Percentiles rank a stretch among this genome's conserved stretches.
These are phyloP conservation scores for Plasmopara muralis DNA, from an alignment of 352 stramenopile species.

Conservation along the genomic window DNA sequence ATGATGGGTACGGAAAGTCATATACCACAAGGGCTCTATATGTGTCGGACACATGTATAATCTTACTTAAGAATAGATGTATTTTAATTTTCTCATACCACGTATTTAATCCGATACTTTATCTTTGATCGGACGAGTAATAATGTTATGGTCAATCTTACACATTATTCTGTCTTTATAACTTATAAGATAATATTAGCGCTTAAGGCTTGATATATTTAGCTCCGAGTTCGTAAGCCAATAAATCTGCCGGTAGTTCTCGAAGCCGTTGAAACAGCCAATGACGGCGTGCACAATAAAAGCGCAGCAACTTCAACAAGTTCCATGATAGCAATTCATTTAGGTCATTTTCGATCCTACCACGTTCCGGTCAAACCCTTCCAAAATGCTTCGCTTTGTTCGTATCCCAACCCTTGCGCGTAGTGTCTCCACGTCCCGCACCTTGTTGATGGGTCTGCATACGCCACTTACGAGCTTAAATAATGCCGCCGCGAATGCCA, in stretches of 20 bases:
- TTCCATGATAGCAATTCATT: not conserved
- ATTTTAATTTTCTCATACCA: no score
- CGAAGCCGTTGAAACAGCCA: slow-evolving; percentile 2
- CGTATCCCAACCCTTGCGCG: slow-evolving; percentile 11
- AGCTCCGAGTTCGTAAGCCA: no score
- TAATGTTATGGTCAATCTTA: no score
- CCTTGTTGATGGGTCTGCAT: slow-evolving; percentile 7
- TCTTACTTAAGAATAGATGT: no score
- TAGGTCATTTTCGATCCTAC: slow-evolving; percentile 11
- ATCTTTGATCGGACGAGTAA: no score
- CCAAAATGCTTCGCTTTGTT: slow-evolving; percentile 15
- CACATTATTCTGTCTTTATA: no score
- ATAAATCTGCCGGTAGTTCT: not conserved
- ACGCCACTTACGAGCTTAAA: slow-evolving; percentile 25
- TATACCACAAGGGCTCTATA: no score
- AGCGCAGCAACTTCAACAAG: slow-evolving; percentile 17
- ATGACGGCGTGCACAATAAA: slow-evolving; percentile 2
- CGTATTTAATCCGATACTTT: no score
- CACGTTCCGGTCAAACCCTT: slow-evolving; percentile 1
- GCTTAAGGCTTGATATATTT: no score
- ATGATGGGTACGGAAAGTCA: no score
- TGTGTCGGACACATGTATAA: no score
- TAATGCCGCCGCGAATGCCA: slow-evolving; percentile 17
- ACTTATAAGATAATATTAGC: no score
- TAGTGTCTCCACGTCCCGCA: slow-evolving; percentile 8